Percentiles rank a stretch among this genome's conserved stretches.
Conservation (phyloP, 306 rosid species). For the Dalbergia cultrata region DNA sequence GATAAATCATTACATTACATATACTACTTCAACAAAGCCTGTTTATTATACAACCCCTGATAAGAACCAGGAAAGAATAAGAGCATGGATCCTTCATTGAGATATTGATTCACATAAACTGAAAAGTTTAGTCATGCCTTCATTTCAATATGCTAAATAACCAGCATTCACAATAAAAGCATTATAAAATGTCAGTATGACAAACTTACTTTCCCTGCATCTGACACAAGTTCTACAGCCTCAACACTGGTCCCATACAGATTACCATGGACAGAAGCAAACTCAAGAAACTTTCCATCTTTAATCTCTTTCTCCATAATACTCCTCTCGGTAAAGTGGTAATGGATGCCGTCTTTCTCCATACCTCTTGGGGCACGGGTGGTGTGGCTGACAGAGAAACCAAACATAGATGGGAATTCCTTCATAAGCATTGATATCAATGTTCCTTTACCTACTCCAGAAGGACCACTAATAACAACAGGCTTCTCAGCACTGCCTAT, state of each 20-base stretch:
- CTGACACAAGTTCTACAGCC: constrained; percentile 93
- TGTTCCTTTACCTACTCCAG: constrained; percentile 98
- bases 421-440: constrained; percentile 92
- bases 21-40: background rate
- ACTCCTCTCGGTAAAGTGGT: constrained; percentile 85
- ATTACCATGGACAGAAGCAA: constrained; percentile 94
- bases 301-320: constrained; percentile 83
- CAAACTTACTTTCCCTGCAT: constrained; percentile 72
- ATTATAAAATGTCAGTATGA: constrained; percentile 18
- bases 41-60: too few relatives aligned
- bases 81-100: background rate
- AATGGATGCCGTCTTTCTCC: constrained; percentile 95
- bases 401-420: constrained; percentile 91
- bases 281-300: constrained; percentile 93
- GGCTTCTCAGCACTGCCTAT: constrained; percentile 81
- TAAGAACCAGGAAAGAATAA: background rate
- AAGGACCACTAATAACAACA: constrained; percentile 91
- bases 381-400: constrained; percentile 98
- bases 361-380: constrained; percentile 81
- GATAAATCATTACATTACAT: background rate
- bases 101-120: too few relatives aligned
- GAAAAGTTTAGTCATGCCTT: too few relatives aligned
- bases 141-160: too few relatives aligned
- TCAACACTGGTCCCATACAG: constrained; percentile 96
- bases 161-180: too few relatives aligned